Percentiles rank a stretch among this genome's conserved stretches.
Conservation (phyloP, 148 eudicot genomes). For the Cornus kousa region DNA sequence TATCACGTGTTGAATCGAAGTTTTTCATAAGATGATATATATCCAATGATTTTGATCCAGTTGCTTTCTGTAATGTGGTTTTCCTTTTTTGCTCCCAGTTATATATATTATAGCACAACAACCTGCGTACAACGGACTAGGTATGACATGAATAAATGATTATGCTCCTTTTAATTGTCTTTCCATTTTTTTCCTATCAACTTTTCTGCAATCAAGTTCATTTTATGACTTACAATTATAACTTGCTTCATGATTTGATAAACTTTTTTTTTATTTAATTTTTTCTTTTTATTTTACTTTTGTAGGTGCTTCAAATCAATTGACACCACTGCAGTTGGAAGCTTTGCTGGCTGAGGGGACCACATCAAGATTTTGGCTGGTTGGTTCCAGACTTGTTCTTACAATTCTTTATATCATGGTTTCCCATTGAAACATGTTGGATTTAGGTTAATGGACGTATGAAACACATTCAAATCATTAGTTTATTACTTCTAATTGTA, state of each 20-base stretch:
- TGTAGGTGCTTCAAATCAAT: constrained; percentile 53
- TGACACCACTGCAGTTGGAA: constrained; percentile 94
- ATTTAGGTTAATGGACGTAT: too few species aligned
- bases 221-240: background rate
- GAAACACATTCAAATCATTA: background rate
- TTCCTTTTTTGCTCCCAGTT: constrained; percentile 47
- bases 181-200: constrained; percentile 3
- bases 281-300: constrained; percentile 10
- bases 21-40: background rate
- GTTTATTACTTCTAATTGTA: background rate
- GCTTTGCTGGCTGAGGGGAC: constrained; percentile 74
- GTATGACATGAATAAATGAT: constrained; percentile 29
- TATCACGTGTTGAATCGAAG: background rate
- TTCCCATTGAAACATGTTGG: background rate
- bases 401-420: background rate
- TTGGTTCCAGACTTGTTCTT: constrained; percentile 33
- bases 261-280: constrained; percentile 4
- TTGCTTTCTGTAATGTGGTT: background rate
- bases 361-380: constrained; percentile 89
- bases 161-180: background rate
- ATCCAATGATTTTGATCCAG: constrained; percentile 16
- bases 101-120: constrained; percentile 65
- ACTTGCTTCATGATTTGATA: background rate
- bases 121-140: constrained; percentile 76
- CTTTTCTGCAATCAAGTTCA: constrained; percentile 14